These are phyloP conservation scores for Xylariaceae sp. DNA, from an alignment of 2,329 filamentous ascomycete species.

Conservation along the genomic window DNA sequence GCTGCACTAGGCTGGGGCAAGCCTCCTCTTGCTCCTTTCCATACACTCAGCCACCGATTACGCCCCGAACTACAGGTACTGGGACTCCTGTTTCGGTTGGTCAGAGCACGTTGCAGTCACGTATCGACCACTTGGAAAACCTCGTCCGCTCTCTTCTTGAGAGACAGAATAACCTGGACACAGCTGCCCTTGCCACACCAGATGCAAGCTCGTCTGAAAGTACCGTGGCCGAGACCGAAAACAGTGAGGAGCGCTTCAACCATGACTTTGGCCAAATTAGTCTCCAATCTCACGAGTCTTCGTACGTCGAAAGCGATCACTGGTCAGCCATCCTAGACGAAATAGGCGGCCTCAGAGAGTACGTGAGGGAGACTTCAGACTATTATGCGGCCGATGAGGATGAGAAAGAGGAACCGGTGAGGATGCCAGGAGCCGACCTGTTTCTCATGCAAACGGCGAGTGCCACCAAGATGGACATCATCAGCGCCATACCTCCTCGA, in stretches of 20 bases:
- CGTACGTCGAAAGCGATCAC: slow-evolving; percentile 31
- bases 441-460: too few relatives aligned
- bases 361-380: slow-evolving; percentile 24
- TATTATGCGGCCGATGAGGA: slow-evolving; percentile 1
- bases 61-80: slow-evolving; percentile 3
- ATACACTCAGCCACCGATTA: neutral
- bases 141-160: too few relatives aligned
- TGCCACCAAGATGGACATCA: slow-evolving; percentile 25
- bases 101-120: too few relatives aligned
- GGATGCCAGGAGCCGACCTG: slow-evolving; percentile 15
- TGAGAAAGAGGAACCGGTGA: slow-evolving; percentile 25
- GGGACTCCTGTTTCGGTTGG: too few relatives aligned
- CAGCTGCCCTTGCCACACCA: slow-evolving; percentile 2
- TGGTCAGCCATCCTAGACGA: slow-evolving; percentile 34
- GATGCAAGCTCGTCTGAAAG: slow-evolving; percentile 6
- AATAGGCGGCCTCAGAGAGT: slow-evolving; percentile 31
- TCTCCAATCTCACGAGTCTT: too few relatives aligned
- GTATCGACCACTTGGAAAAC: too few relatives aligned
- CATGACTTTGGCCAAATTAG: slow-evolving; percentile 19
- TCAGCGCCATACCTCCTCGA: slow-evolving; percentile 26
- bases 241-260: too few relatives aligned
- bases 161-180: slow-evolving; percentile 25
- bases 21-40: slow-evolving; percentile 10
- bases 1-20: slow-evolving; percentile 9
- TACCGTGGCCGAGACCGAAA: slow-evolving; percentile 15